Conservation (phyloP, 768 basidiomycete genomes). For the Trametopsis cervina region DNA sequence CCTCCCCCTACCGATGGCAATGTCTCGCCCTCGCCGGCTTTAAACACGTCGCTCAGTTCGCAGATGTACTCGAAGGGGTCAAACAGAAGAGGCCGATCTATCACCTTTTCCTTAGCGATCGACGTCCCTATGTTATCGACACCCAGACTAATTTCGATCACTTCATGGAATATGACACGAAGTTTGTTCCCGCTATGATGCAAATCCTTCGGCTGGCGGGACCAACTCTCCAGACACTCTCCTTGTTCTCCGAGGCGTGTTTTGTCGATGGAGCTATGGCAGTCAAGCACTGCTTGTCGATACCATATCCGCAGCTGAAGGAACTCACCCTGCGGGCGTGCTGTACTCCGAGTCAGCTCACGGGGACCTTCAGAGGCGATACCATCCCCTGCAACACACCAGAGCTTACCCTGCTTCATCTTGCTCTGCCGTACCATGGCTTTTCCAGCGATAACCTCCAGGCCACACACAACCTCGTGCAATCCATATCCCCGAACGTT, state of each 20-base stretch:
- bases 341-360: conserved; percentile 12
- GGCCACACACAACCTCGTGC: conserved; percentile 11
- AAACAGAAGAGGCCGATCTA: conserved; percentile 5
- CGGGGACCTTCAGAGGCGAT: neutral
- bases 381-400: conserved; percentile 1
- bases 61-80: neutral
- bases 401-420: conserved; percentile 13
- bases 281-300: conserved; percentile 6
- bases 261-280: conserved; percentile 10
- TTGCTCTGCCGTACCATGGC: conserved; percentile 16
- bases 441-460: conserved; percentile 11
- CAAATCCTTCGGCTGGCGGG: conserved; percentile 12
- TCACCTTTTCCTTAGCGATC: conserved; percentile 14
- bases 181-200: conserved; percentile 3
- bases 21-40: conserved; percentile 11
- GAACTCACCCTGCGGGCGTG: conserved; percentile 19
- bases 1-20: conserved; percentile 12
- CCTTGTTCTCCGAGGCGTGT: conserved; percentile 9
- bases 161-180: conserved; percentile 5
- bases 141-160: neutral
- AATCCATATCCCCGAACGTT: conserved; percentile 3
- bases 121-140: neutral
- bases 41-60: conserved; percentile 2
- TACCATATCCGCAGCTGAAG: conserved; percentile 10
- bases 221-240: conserved; percentile 13